Conservation (phyloP, 139 green algal species). For the Ulvella scutata region DNA sequence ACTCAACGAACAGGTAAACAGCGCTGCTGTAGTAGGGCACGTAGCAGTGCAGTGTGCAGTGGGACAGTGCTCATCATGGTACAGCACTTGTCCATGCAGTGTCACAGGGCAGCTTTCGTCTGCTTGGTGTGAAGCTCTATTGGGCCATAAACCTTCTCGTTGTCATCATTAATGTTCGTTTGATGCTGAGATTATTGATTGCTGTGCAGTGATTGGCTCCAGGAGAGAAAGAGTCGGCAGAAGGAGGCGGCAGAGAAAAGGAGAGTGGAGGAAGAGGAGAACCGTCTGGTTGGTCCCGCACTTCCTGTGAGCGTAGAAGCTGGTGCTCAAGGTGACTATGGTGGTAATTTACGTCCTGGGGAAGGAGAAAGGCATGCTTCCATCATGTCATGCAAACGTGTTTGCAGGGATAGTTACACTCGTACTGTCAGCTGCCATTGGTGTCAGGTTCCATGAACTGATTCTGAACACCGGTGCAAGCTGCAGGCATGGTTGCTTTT, state of each 20-base stretch:
- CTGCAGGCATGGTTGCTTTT: background rate
- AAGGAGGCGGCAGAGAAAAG: background rate
- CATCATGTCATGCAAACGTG: background rate
- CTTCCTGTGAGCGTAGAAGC: background rate
- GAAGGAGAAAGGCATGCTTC: slow-evolving; percentile 8
- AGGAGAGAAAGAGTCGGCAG: background rate
- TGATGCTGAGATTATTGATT: too few species aligned
- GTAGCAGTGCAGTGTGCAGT: too few species aligned
- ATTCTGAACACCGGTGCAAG: background rate
- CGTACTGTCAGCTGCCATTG: background rate
- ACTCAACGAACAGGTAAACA: too few species aligned
- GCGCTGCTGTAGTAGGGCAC: too few species aligned
- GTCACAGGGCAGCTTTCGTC: too few species aligned
- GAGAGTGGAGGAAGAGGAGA: background rate
- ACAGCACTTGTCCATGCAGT: too few species aligned
- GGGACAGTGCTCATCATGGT: too few species aligned
- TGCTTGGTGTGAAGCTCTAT: too few species aligned
- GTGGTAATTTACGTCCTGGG: slow-evolving; percentile 4
- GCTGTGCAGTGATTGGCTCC: background rate
- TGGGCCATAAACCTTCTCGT: too few species aligned
- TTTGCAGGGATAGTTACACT: background rate
- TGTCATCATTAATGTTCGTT: too few species aligned
- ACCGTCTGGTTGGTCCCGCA: background rate
- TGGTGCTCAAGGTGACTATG: background rate
- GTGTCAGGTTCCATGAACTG: too few species aligned